Conservation (phyloP, 805 yeast species). For the Candida krabiensis region DNA sequence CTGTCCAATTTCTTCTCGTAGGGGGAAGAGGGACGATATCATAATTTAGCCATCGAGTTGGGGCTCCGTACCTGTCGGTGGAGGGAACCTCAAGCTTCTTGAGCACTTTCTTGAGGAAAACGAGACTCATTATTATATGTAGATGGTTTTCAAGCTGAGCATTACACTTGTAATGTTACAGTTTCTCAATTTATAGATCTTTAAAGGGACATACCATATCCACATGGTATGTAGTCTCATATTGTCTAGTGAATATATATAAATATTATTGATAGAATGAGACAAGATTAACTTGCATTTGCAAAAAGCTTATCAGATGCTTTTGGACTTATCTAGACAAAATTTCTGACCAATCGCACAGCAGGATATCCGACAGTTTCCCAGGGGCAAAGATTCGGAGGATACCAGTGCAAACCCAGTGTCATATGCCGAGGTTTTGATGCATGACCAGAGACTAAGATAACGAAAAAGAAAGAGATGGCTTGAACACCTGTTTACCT, state of each 20-base stretch:
- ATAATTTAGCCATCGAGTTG: constrained; percentile 11
- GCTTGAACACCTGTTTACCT: no score
- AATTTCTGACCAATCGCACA: background rate
- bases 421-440: no score
- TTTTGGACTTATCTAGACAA: background rate
- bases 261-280: no score
- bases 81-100: constrained; percentile 7
- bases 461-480: no score
- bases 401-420: no score
- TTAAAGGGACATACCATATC: background rate
- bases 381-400: no score
- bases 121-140: background rate
- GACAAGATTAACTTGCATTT: no score
- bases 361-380: background rate
- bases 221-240: no score
- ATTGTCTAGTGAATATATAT: no score
- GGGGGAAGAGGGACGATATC: constrained; percentile 46
- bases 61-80: constrained; percentile 2
- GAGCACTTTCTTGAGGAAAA: constrained; percentile 1
- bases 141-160: background rate
- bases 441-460: no score
- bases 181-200: background rate
- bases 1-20: constrained; percentile 44
- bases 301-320: no score
- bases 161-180: background rate